A percentile compares a stretch with the other conserved stretches of the same genome.
Conservation (phyloP, 495 filamentous ascomycete genomes). For the Polyplosphaeria fusca region DNA sequence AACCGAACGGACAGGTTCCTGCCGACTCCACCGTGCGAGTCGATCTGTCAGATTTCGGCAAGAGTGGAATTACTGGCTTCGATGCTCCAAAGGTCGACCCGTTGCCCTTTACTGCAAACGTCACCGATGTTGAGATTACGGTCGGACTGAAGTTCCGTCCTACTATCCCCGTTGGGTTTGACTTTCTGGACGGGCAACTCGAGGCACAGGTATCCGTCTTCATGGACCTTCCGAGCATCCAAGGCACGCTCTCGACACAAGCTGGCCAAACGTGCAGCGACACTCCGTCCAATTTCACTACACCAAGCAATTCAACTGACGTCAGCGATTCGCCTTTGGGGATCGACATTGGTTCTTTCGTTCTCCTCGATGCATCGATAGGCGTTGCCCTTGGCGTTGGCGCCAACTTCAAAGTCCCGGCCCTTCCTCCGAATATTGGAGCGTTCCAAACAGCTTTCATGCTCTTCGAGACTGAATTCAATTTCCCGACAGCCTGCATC, state of each 20-base stretch:
- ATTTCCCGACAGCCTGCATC: slow-evolving; percentile 18
- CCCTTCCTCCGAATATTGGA: not conserved
- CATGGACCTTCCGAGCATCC: slow-evolving; percentile 23
- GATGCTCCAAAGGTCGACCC: slow-evolving; percentile 4
- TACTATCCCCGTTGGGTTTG: slow-evolving; percentile 25
- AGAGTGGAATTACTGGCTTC: slow-evolving; percentile 17
- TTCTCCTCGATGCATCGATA: slow-evolving; percentile 15
- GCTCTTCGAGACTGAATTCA: slow-evolving; percentile 15
- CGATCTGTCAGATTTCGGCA: slow-evolving; percentile 16
- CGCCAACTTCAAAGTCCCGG: slow-evolving; percentile 11
- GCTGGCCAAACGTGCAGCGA: slow-evolving; percentile 3
- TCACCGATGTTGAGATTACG: slow-evolving; percentile 7
- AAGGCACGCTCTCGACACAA: slow-evolving; percentile 6
- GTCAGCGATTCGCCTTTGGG: not conserved
- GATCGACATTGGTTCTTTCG: slow-evolving; percentile 14
- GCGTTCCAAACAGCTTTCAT: slow-evolving; percentile 10
- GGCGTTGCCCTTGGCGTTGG: slow-evolving; percentile 13
- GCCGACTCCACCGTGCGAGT: slow-evolving; percentile 17
- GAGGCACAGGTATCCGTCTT: slow-evolving; percentile 1
- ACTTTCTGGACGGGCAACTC: slow-evolving; percentile 15
- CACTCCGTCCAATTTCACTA: not conserved
- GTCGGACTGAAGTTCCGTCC: slow-evolving; percentile 14
- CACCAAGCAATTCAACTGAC: not conserved
- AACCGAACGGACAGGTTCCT: slow-evolving; percentile 19
- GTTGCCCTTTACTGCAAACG: slow-evolving; percentile 25